phyloP scores from a whole-genome alignment of 1,284 basidiomycete species.

The Pterulicium gracile region DNA sequence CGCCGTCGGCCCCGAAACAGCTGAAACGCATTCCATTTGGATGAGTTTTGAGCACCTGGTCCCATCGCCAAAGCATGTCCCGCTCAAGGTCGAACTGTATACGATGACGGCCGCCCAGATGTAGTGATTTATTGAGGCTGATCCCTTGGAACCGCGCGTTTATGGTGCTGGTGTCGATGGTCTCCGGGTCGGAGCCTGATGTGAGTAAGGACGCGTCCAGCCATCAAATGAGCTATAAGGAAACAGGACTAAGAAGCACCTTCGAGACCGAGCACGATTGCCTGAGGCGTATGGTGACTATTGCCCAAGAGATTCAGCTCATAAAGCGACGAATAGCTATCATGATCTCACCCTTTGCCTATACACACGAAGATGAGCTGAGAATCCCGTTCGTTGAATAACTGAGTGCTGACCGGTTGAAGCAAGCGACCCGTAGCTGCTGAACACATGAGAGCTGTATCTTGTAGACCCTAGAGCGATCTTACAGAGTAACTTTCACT shows the following conservation, averaged over 20 bases:
- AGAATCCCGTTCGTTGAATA: background rate
- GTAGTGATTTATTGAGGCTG: slow-evolving; percentile 49
- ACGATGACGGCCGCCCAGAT: slow-evolving; percentile 61
- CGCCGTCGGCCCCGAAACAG: slow-evolving; percentile 72
- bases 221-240: slow-evolving; percentile 18
- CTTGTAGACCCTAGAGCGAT: background rate
- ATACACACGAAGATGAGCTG: slow-evolving; percentile 15
- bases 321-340: slow-evolving; percentile 3
- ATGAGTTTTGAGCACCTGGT: slow-evolving; percentile 69
- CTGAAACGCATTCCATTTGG: slow-evolving; percentile 92
- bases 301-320: slow-evolving; percentile 3
- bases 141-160: slow-evolving; percentile 67
- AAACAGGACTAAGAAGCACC: too few species aligned
- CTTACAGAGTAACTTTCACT: slow-evolving; percentile 80
- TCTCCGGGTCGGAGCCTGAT: slow-evolving; percentile 70
- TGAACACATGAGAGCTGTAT: slow-evolving; percentile 4
- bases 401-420: slow-evolving; percentile 47
- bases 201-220: slow-evolving; percentile 2
- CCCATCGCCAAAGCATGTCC: slow-evolving; percentile 90
- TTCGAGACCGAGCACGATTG: slow-evolving; percentile 85
- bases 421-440: slow-evolving; percentile 67
- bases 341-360: slow-evolving; percentile 65
- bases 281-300: slow-evolving; percentile 92
- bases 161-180: slow-evolving; percentile 76
- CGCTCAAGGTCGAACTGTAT: slow-evolving; percentile 76